Evolutionary conservation across 2,329 filamentous ascomycete genomes (phyloP).

Genomic region (Xylaria hypoxylon): DNA sequence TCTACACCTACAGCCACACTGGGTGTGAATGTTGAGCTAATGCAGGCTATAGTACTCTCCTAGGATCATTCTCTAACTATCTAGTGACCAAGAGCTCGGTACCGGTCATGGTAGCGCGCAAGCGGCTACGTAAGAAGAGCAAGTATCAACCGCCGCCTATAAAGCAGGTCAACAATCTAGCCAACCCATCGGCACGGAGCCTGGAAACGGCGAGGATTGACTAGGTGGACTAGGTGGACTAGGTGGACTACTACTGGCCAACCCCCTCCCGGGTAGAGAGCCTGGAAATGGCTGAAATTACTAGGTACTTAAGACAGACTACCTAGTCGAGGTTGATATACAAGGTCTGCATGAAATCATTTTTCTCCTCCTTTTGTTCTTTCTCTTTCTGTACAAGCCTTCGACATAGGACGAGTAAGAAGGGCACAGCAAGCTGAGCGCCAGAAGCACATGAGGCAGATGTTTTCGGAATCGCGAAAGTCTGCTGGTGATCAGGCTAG

Average conservation of each 20-base stretch:
- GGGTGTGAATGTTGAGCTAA: conserved; percentile 25
- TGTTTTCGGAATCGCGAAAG: conserved; percentile 7
- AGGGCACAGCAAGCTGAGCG: conserved; percentile 1
- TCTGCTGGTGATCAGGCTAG: conserved; percentile 8
- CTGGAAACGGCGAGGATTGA: conserved; percentile 82
- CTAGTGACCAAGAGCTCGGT: conserved; percentile 96
- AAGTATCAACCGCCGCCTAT: conserved; percentile 79
- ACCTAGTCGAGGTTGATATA: conserved; percentile 7
- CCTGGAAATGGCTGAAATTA: no score
- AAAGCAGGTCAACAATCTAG: conserved; percentile 84
- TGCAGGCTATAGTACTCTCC: conserved; percentile 74
- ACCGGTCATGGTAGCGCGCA: conserved; percentile 97
- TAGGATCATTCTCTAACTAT: conserved; percentile 98
- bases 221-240: conserved; percentile 71
- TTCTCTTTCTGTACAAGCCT: neutral
- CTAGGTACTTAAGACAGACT: no score
- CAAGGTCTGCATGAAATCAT: conserved; percentile 7
- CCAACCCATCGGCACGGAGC: conserved; percentile 73
- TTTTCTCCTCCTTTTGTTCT: neutral
- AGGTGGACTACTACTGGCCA: conserved; percentile 18
- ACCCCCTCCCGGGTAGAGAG: no score
- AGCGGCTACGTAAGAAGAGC: conserved; percentile 86
- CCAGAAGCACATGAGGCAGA: conserved; percentile 12
- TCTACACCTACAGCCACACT: neutral
- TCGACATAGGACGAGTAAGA: conserved; percentile 4